phyloP scores from a whole-genome alignment of 441 rosid species.

The Biscutella laevigata region DNA sequence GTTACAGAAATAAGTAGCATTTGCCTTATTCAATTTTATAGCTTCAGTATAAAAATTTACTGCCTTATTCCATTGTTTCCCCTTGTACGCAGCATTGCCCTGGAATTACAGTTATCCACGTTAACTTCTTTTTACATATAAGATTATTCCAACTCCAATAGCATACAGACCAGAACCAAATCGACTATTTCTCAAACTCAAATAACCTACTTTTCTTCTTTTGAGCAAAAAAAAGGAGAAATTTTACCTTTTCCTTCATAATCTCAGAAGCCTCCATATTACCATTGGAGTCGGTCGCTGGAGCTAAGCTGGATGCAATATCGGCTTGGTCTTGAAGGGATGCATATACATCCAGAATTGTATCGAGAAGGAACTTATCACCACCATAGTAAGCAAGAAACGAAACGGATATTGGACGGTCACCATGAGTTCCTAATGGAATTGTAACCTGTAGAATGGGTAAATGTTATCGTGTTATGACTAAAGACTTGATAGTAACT shows the following conservation, averaged over 20 bases:
- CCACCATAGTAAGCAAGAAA: conserved; percentile 72
- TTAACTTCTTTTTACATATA: background rate
- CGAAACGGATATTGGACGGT: conserved; percentile 62
- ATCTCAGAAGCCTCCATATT: conserved; percentile 65
- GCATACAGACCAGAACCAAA: conserved; percentile 1
- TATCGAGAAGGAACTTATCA: conserved; percentile 90
- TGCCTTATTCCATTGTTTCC: conserved; percentile 77
- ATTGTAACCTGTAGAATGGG: conserved; percentile 50
- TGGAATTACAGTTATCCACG: conserved; percentile 27
- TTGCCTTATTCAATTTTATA: conserved; percentile 59
- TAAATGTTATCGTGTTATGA: conserved; percentile 4
- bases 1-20: conserved; percentile 69
- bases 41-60: conserved; percentile 72
- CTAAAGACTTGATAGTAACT: background rate
- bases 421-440: conserved; percentile 71
- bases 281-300: conserved; percentile 40
- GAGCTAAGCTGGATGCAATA: conserved; percentile 45
- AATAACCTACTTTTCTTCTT: background rate
- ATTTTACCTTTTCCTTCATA: conserved; percentile 77
- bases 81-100: conserved; percentile 94
- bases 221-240: background rate
- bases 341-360: conserved; percentile 58
- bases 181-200: background rate
- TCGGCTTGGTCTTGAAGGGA: conserved; percentile 73
- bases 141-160: background rate